These are phyloP conservation scores for Linnemannia schmuckeri DNA, from an alignment of 192 early-diverging fungal species.

Conservation along the genomic window DNA sequence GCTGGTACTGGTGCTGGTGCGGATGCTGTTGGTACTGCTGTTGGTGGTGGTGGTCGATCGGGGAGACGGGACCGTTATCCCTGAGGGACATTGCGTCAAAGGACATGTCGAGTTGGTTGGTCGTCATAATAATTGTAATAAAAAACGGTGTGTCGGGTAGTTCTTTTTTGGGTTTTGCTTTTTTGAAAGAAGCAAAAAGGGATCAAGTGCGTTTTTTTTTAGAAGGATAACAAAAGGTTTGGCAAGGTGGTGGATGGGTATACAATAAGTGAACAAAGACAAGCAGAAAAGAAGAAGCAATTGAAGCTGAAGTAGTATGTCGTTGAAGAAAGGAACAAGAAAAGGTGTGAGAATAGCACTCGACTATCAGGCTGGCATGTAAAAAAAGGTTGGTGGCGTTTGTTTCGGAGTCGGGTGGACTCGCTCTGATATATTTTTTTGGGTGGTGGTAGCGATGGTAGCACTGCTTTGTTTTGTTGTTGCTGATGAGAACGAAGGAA, in stretches of 20 bases:
- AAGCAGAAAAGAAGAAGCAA: not conserved
- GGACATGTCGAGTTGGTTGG: conserved; percentile 55
- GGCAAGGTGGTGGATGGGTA: conserved; percentile 1
- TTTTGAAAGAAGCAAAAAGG: not conserved
- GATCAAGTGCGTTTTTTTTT: not conserved
- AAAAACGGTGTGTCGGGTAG: not conserved
- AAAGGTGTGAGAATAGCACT: not conserved
- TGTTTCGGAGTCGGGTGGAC: conserved; percentile 1
- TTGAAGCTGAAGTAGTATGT: not conserved
- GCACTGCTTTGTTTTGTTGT: not conserved
- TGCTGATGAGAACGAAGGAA: not conserved
- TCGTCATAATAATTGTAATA: conserved; percentile 27
- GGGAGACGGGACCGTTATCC: conserved; percentile 47
- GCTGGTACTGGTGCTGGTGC: conserved; percentile 18
- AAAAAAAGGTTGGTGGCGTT: not conserved
- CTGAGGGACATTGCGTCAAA: conserved; percentile 52
- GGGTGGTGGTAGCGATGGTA: not conserved
- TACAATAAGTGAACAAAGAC: not conserved
- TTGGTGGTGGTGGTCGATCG: conserved; percentile 27
- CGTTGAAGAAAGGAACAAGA: not conserved
- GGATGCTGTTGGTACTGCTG: conserved; percentile 30
- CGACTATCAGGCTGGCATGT: not conserved
- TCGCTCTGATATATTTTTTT: not conserved
- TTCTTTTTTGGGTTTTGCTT: not conserved
- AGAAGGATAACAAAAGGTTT: too few relatives aligned